Percentiles rank a stretch among this genome's conserved stretches.
Conservation (phyloP, 108 stramenopile species). For the Seminavis robusta region DNA sequence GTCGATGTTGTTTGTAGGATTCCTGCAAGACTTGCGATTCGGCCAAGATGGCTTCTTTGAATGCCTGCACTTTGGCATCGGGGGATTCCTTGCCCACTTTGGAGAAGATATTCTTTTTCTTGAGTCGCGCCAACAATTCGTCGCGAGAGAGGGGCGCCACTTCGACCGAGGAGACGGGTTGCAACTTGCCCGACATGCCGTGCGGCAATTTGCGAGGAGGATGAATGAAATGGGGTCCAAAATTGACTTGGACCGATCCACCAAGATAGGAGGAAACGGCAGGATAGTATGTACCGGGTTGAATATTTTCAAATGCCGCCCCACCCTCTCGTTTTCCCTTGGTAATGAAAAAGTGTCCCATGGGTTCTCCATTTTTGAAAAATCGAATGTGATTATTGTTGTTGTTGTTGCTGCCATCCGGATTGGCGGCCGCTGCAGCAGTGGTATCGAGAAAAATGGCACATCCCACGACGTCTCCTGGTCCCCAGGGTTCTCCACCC, state of each 20-base stretch:
- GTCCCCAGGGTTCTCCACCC: conserved; percentile 68
- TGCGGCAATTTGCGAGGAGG: conserved; percentile 46
- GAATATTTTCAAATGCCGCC: conserved; percentile 60
- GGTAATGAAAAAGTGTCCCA: conserved; percentile 56
- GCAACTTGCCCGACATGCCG: conserved; percentile 8
- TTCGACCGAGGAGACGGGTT: conserved; percentile 62
- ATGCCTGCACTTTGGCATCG: no score
- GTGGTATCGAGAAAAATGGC: conserved; percentile 57
- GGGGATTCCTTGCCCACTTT: no score
- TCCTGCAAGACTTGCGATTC: no score
- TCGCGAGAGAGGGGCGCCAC: no score
- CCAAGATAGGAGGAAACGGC: conserved; percentile 79
- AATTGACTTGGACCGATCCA: conserved; percentile 61
- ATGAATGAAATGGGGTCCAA: conserved; percentile 82
- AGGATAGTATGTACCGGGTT: conserved; percentile 74
- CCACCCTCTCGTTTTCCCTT: conserved; percentile 49
- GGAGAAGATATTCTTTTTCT: no score
- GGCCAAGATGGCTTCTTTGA: no score
- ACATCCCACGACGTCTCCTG: conserved; percentile 93
- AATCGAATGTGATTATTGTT: conserved; percentile 74
- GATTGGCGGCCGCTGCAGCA: not conserved
- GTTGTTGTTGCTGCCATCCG: not conserved
- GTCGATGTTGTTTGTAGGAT: no score
- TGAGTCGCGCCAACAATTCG: no score
- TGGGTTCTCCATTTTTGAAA: conserved; percentile 87